Evolutionary conservation across 176 grass and related monocot genomes (phyloP), one percentile per base, ranked within the genome.

Genomic region (Triticum turgidum): DNA sequence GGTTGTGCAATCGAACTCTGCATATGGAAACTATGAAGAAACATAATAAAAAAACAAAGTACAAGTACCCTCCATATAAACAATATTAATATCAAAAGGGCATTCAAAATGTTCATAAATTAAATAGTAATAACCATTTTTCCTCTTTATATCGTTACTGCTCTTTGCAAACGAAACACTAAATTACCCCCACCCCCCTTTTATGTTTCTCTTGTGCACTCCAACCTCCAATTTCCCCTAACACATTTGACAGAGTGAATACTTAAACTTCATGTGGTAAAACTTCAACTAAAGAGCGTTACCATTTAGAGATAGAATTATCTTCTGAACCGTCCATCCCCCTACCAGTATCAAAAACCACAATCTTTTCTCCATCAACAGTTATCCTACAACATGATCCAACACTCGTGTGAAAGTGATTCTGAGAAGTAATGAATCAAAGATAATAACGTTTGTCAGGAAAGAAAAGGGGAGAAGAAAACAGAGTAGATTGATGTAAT

Each of bases 271-370:
- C 32, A 1, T 58, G 20, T n/a, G 52, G 25, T 61, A 4, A 71
- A 69, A 38, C 6, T 17, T 79, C 7, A 76, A 45, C 42, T 82
- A 29, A 80, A 76, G 24, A 10, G 30, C 33, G 47, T 73, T 92
- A 92, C 91, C 91, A 92, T 86, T 89, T 92, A 76, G 84, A 58
- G 38, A 92, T 87, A 81, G 61, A 92, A 65, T 92, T 92, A 14
- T 39, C 80, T 35, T 89, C 68, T n/a, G 82, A 89, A 80, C 91
- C 84, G 56, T 92, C 87, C 91, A 92, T 92, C 62, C 91, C 91
- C 69, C 42, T 64, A 54, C 91, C 91, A 81, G 83, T 92, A 67
- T 92, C 91, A 77, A 89, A 92, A 76, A 89, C 84, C 22, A 76
- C 61, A 13, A 89, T 84, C 39, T 84, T 89, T 14, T 84, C 78